These are phyloP conservation scores for Gonapodya prolifera DNA, from an alignment of 192 early-diverging fungal species.

Conservation along the genomic window DNA sequence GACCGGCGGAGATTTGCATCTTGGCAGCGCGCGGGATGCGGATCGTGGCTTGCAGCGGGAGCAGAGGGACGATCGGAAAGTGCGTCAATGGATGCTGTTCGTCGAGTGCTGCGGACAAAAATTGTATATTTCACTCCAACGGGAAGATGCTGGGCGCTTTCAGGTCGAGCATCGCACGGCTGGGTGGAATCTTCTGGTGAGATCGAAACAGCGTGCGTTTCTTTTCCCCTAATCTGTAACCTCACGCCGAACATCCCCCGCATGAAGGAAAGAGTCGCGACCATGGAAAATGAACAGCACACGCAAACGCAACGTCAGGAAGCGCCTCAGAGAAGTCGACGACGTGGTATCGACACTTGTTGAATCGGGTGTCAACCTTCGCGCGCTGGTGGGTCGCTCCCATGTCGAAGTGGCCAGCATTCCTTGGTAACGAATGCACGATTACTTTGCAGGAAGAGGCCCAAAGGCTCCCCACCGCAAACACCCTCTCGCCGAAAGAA, in stretches of 20 bases:
- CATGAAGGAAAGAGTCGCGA: background rate
- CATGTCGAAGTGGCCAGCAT: background rate
- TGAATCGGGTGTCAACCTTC: slow-evolving; percentile 59
- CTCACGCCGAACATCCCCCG: background rate
- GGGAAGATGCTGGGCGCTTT: background rate
- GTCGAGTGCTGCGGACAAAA: too few species aligned
- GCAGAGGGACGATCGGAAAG: too few species aligned
- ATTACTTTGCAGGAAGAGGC: slow-evolving; percentile 38
- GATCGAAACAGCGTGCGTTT: background rate
- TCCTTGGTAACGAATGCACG: background rate
- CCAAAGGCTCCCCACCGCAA: slow-evolving; percentile 43
- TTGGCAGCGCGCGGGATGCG: too few species aligned
- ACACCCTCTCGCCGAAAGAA: slow-evolving; percentile 59
- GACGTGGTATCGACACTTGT: slow-evolving; percentile 54
- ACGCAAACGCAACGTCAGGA: slow-evolving; percentile 74
- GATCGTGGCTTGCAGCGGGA: too few species aligned
- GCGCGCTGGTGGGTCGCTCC: slow-evolving; percentile 48
- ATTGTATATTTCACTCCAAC: too few species aligned
- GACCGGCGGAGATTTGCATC: too few species aligned
- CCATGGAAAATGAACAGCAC: slow-evolving; percentile 55
- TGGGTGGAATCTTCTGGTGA: background rate
- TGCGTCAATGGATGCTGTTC: too few species aligned
- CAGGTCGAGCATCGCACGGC: background rate
- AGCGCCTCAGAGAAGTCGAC: slow-evolving; percentile 70
- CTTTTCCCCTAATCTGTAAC: too few species aligned